Evolutionary conservation across 768 basidiomycete species (phyloP), one percentile per base, ranked within the genome.

Genomic region (Suillus brevipes): DNA sequence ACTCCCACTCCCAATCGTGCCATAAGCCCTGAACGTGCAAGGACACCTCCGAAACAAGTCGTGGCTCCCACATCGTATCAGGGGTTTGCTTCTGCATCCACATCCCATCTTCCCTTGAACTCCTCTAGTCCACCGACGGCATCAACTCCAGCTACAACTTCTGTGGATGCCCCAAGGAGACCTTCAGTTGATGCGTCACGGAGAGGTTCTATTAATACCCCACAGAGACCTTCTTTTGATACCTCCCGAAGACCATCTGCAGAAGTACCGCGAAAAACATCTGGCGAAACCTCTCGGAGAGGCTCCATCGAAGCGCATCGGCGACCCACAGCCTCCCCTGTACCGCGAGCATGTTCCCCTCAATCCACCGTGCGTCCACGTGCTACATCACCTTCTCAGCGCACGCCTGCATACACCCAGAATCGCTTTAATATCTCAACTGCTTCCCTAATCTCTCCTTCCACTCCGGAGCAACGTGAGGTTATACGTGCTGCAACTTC

Each of bases 401-500:
- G 67, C 72, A 64, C 68, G 10, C 50, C 71, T 2, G 71, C 80
- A 34, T 85, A 85, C 73, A 74, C 80, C 28, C 84, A 87, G 63
- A 86, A 83, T 71, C 82, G 83, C 70, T 79, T 82, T 69, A 90
- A 86, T 71, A 78, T 84, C 28, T 89, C 88, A n/a, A 79, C 85
- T 6, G 78, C 84, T 0, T 89, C 89, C 0, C 77, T 90, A 14
- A 75, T 76, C 47, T 71, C 79, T 3, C 72, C 82, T 6, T 76
- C 83, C 14, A 86, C 84, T 72, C 82, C 85, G 0, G 86, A 89
- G 65, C 82, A 87, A 63, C 84, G 91, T 50, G 90, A 89, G 64
- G 76, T 85, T n/a, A 83, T 94, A 61, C 85, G 91, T 45, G 78
- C 80, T 0, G 90, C 92, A 6, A 83, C 83, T 4, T 82, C 85